These are phyloP conservation scores for Vitis hybrid DNA, from an alignment of 177 flowering plant genomes.

Conservation along the genomic window DNA sequence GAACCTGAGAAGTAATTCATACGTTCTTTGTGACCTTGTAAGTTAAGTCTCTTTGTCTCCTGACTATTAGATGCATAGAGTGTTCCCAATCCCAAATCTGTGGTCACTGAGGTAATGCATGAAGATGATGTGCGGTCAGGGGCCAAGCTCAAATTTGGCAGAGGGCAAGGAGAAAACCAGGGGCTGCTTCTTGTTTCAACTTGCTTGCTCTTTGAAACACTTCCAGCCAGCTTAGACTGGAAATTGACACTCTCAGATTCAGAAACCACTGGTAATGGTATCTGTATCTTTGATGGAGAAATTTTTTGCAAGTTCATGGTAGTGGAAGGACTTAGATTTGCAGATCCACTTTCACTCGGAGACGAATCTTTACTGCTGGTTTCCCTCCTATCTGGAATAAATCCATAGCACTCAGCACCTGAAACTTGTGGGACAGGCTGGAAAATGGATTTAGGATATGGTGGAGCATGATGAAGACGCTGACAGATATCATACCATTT, in stretches of 20 bases:
- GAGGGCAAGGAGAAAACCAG: slow-evolving; percentile 9
- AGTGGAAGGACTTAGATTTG: slow-evolving; percentile 8
- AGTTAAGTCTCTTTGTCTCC: not conserved
- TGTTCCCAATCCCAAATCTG: slow-evolving; percentile 18
- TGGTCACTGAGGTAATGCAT: slow-evolving; percentile 11
- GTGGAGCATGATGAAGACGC: slow-evolving; percentile 12
- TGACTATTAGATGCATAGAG: slow-evolving; percentile 8
- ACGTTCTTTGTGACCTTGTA: slow-evolving; percentile 2
- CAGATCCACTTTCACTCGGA: slow-evolving; percentile 16
- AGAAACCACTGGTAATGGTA: slow-evolving; percentile 8
- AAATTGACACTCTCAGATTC: slow-evolving; percentile 2
- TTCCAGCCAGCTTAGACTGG: slow-evolving; percentile 5
- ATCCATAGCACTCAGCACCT: slow-evolving; percentile 10
- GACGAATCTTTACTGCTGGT: slow-evolving; percentile 21
- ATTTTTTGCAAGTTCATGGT: not conserved
- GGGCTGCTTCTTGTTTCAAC: not conserved
- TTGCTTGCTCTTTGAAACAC: slow-evolving; percentile 8
- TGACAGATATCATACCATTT: slow-evolving; percentile 22
- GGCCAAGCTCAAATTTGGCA: not conserved
- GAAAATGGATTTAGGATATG: slow-evolving; percentile 8
- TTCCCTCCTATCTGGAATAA: slow-evolving; percentile 12
- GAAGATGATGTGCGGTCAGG: slow-evolving; percentile 8
- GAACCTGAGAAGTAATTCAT: slow-evolving; percentile 2
- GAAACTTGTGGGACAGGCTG: slow-evolving; percentile 3
- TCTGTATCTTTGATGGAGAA: slow-evolving; percentile 6